Conservation (phyloP, 164 flowering plant species). For the Cinnamomum micranthum region DNA sequence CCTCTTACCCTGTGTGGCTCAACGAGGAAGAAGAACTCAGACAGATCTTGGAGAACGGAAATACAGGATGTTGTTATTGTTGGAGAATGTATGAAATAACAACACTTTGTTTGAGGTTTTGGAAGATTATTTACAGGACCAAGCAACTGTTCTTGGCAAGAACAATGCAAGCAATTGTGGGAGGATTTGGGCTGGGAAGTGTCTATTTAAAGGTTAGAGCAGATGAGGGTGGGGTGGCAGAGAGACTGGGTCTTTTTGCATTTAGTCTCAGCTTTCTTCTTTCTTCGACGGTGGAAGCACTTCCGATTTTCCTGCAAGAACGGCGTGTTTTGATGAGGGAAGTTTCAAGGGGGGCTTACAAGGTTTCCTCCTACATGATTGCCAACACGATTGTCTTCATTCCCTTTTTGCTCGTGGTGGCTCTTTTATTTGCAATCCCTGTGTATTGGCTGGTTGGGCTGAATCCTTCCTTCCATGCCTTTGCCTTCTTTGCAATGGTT, state of each 20-base stretch:
- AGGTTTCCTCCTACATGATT: conserved; percentile 78
- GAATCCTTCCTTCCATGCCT: conserved; percentile 66
- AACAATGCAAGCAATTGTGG: conserved; percentile 87
- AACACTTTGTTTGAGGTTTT: conserved; percentile 60
- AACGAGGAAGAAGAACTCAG: conserved; percentile 13
- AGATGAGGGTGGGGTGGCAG: conserved; percentile 67
- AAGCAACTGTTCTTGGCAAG: conserved; percentile 84
- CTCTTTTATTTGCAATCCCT: conserved; percentile 67
- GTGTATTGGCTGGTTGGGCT: conserved; percentile 91
- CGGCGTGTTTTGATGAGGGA: conserved; percentile 80
- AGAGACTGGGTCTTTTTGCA: conserved; percentile 82
- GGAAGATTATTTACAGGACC: conserved; percentile 83
- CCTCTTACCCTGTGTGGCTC: conserved; percentile 25
- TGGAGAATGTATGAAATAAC: conserved; percentile 43
- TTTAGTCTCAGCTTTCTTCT: conserved; percentile 90
- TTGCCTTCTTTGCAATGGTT: conserved; percentile 57
- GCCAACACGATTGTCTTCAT: conserved; percentile 80
- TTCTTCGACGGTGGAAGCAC: conserved; percentile 90
- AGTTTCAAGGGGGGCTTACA: conserved; percentile 77
- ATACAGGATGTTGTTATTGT: conserved; percentile 1
- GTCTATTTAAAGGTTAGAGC: conserved; percentile 58
- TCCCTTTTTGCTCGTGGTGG: conserved; percentile 72
- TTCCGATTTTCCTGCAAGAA: conserved; percentile 90
- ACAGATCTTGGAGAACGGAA: background rate
- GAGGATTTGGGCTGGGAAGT: conserved; percentile 79